Percentiles rank a stretch among this genome's conserved stretches.
Conservation (phyloP, 768 basidiomycete species). For the Dentipellis fragilis region DNA sequence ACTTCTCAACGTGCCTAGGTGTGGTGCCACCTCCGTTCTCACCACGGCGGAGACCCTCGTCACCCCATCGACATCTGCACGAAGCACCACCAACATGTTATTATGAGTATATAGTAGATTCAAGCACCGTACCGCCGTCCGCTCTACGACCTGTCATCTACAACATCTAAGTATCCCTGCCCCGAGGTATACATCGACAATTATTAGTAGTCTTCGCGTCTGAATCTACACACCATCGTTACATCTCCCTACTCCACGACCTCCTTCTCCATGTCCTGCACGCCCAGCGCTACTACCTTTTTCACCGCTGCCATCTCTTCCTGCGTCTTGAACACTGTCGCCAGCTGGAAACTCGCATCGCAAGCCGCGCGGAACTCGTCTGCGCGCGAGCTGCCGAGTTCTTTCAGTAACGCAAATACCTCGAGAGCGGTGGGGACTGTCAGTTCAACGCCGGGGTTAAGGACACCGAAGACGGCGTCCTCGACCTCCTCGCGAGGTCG, state of each 20-base stretch:
- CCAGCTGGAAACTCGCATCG: constrained; percentile 42
- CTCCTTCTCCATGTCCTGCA: neutral
- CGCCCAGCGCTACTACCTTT: constrained; percentile 9
- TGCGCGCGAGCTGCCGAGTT: constrained; percentile 38
- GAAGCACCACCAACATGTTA: no score
- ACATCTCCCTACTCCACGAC: neutral
- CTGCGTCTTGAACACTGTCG: constrained; percentile 54
- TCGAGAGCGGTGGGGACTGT: constrained; percentile 39
- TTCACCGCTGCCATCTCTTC: constrained; percentile 35
- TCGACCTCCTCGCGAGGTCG: constrained; percentile 53
- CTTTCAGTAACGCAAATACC: constrained; percentile 37
- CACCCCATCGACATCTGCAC: no score
- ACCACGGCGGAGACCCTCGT: no score
- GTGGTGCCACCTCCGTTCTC: no score
- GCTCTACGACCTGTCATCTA: no score
- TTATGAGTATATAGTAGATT: no score
- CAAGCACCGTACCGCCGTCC: no score
- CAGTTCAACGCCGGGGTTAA: constrained; percentile 33
- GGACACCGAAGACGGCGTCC: constrained; percentile 37
- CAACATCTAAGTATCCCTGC: no score
- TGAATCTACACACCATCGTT: no score
- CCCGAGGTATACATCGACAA: no score
- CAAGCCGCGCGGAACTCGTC: constrained; percentile 56
- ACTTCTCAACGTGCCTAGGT: no score
- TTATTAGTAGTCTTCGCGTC: no score